Evolutionary conservation across 768 basidiomycete genomes (phyloP), one percentile per base, ranked within the genome.

Genomic region (Tulasnella sp.): DNA sequence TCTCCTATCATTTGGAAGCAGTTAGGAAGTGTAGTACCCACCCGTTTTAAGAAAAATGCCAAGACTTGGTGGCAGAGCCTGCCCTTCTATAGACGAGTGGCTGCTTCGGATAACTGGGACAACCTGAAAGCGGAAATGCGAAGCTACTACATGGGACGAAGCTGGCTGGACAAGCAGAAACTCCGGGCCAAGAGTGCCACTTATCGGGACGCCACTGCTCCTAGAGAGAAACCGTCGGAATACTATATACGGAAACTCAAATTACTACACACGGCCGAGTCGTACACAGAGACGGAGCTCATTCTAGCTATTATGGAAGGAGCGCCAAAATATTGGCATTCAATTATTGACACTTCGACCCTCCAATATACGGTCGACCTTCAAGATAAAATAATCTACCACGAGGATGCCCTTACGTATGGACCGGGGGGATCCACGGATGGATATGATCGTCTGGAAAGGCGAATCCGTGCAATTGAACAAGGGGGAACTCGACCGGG

Each of bases 241-340:
- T 82, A 81, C 66, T 80, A 75, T 74, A 80, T 81, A 59, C 75
- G 80, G 0, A 82, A 82, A 63, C 34, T 69, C 0, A 78, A 79
- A 26, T 72, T 81, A 12, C 67, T 78, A 34, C 64, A 59, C 2
- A 59, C 75, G 12, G 74, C 75, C 9, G 70, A 72, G 47, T 52
- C 73, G 1, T 42, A 74, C 41, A 68, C 72, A 2, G 79, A 81
- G 52, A 74, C 77, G 0, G 80, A 81, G 64, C n/a, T 80, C 2
- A 82, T 82, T 16, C 73, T 76, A 17, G 79, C 81, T 65, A 76
- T 82, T 17, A 81, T 81, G 81, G 77, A 77, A 14, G 78, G 78
- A 2, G 80, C 78, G 29, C 81, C 81, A 0, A 14, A 77, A 0
- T 66, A 66, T 8, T 82, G 81, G 81, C 75, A 72, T 9, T 76